Base-by-base conservation (phyloP, 2,329 filamentous ascomycete genomes). In the Exophiala alcalophila region DNA sequence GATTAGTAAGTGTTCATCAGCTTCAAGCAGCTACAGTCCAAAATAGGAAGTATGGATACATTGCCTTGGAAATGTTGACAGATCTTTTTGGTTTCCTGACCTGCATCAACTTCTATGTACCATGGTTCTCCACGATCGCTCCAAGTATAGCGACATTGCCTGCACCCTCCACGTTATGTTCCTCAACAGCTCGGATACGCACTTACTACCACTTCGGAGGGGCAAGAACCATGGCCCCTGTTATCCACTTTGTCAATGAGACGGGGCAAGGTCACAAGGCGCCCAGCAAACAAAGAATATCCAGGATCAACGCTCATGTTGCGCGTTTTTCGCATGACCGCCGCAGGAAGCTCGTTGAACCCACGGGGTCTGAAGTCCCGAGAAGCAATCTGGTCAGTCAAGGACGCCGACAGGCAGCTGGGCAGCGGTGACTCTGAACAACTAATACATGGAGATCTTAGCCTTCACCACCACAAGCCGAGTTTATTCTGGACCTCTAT, bases 201-300 rank as follows among this genome's bases (percentile, higher is more conserved):
- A n/a, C n/a, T n/a, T n/a, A n/a, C n/a, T n/a, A n/a, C n/a, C n/a
- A n/a, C n/a, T n/a, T n/a, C n/a, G n/a, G n/a, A n/a, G n/a, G n/a
- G n/a, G n/a, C n/a, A n/a, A n/a, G n/a, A n/a, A n/a, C n/a, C n/a
- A n/a, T n/a, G n/a, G n/a, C n/a, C n/a, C n/a, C n/a, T n/a, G n/a
- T 33, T n/a, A 40, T 40, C 14, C 29, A 40, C 24, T 40, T 40
- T 24, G 38, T 40, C 20, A 33, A 27, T 6, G 38, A 40, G 38
- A 40, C 38, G 21, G 38, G 38, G 14, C 29, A 33, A 30, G 28
- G 29, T n/a, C 20, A 40, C 4, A 27, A 26, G 15, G 21, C 25
- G 9, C 38, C 38, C 21, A 28, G 29, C 20, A 40, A 33, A 30
- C 32, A 25, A 29, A 25, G 38, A 23, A n/a, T 40, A 23, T 40